Percentiles rank a stretch among this genome's conserved stretches.
phyloP scores from a whole-genome alignment of 768 basidiomycete species.

The Russula sp. region DNA sequence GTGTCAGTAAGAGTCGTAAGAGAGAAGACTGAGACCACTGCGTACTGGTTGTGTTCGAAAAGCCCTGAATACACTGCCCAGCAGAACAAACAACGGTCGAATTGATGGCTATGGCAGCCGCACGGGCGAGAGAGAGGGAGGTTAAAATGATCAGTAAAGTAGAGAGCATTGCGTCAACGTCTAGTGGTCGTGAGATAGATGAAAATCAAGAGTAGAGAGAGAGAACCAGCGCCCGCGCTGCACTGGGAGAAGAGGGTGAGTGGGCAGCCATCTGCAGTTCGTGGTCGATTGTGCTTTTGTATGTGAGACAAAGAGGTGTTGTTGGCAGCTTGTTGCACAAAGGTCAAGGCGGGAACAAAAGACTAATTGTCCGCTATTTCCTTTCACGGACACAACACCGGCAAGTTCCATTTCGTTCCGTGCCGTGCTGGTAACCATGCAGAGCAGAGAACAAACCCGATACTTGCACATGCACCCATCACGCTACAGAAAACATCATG shows the following conservation, averaged over 20 bases:
- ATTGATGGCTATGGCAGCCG: conserved; percentile 19
- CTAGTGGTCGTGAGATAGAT: not conserved
- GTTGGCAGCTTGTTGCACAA: not conserved
- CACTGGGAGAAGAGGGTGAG: not conserved
- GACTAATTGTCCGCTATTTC: not conserved
- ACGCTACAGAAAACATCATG: too few species aligned
- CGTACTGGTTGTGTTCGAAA: conserved; percentile 62
- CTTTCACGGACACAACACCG: conserved; percentile 10
- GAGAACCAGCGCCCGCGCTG: conserved; percentile 8
- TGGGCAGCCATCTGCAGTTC: not conserved
- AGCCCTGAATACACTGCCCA: conserved; percentile 81
- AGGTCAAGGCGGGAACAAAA: not conserved
- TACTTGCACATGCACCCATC: too few species aligned
- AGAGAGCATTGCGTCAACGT: conserved; percentile 10
- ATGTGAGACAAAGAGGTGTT: not conserved
- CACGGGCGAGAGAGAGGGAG: not conserved
- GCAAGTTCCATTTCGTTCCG: too few species aligned
- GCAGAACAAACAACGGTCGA: conserved; percentile 73
- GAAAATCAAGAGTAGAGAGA: conserved; percentile 1
- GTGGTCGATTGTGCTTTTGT: not conserved
- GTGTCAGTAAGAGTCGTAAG: not conserved
- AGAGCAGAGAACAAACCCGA: too few species aligned
- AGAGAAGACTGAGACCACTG: too few species aligned
- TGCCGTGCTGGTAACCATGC: too few species aligned
- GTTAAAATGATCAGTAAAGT: conserved; percentile 4